These are phyloP conservation scores for Sarocladium oryzae DNA, from an alignment of 2,329 filamentous ascomycete species.

Conservation along the genomic window DNA sequence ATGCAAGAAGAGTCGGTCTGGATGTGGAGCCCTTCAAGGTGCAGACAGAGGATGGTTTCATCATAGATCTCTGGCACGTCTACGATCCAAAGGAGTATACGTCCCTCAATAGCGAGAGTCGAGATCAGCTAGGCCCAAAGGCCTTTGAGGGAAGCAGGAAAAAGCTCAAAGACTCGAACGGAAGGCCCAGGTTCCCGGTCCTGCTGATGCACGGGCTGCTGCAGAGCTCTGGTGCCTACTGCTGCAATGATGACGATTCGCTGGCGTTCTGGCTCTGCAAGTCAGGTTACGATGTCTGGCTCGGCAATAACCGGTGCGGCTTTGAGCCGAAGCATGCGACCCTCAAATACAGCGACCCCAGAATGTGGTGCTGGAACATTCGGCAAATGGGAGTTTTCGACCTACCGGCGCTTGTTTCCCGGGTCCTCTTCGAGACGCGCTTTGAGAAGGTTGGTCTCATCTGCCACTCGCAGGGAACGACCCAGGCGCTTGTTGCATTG, in stretches of 20 bases:
- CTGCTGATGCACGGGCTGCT: conserved; percentile 83
- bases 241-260: conserved; percentile 81
- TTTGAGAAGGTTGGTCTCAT: conserved; percentile 79
- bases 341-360: conserved; percentile 67
- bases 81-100: conserved; percentile 74
- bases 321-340: conserved; percentile 70
- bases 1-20: conserved; percentile 79
- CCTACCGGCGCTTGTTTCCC: conserved; percentile 70
- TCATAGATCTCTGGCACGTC: conserved; percentile 83
- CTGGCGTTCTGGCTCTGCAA: conserved; percentile 91
- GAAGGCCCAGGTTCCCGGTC: conserved; percentile 67
- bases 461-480: conserved; percentile 86
- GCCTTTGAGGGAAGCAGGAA: conserved; percentile 46
- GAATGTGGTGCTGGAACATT: conserved; percentile 98
- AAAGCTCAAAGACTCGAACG: conserved; percentile 33
- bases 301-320: conserved; percentile 89
- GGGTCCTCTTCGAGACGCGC: conserved; percentile 74
- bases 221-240: conserved; percentile 83
- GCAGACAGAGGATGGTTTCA: conserved; percentile 89
- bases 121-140: conserved; percentile 48
- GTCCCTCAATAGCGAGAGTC: conserved; percentile 41
- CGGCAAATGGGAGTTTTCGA: conserved; percentile 90
- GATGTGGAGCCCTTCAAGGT: conserved; percentile 79
- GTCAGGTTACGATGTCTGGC: conserved; percentile 88
- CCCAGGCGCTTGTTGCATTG: conserved; percentile 78